Conservation (phyloP, 164 flowering plant genomes). For the Paratinospora sagittata region DNA sequence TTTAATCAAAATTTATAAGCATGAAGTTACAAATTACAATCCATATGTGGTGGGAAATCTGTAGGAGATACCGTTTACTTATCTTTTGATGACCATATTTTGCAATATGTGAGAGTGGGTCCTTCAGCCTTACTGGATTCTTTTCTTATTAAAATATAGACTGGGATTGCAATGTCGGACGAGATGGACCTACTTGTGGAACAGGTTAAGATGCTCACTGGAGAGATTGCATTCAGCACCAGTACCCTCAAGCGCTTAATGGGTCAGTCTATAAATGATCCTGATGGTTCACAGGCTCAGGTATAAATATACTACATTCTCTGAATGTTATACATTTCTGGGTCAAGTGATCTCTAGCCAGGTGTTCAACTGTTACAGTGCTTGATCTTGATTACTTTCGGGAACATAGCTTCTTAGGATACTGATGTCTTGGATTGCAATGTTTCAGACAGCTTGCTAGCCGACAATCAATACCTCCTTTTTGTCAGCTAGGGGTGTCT, state of each 20-base stretch:
- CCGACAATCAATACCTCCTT: neutral
- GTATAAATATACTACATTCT: conserved; percentile 27
- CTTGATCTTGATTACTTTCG: neutral
- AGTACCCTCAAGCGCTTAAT: conserved; percentile 89
- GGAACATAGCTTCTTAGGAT: neutral
- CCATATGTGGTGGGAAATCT: neutral
- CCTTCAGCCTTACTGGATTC: neutral
- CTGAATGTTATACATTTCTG: neutral
- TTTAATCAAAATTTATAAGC: neutral
- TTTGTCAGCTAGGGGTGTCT: neutral
- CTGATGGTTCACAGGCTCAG: conserved; percentile 62
- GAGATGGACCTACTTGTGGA: conserved; percentile 92
- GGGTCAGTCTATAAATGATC: conserved; percentile 85
- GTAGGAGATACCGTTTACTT: neutral
- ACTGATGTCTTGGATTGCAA: neutral
- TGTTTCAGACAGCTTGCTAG: neutral
- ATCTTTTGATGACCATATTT: neutral
- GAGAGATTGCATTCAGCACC: conserved; percentile 93
- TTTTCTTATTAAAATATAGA: conserved; percentile 36
- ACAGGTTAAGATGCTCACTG: conserved; percentile 99
- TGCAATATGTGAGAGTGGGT: neutral
- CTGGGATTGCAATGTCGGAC: conserved; percentile 63
- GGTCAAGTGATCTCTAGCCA: too few relatives aligned
- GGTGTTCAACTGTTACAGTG: neutral
- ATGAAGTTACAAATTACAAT: neutral